Base-by-base conservation (phyloP, 352 stramenopile species). In the Globisporangium recalcitrans region DNA sequence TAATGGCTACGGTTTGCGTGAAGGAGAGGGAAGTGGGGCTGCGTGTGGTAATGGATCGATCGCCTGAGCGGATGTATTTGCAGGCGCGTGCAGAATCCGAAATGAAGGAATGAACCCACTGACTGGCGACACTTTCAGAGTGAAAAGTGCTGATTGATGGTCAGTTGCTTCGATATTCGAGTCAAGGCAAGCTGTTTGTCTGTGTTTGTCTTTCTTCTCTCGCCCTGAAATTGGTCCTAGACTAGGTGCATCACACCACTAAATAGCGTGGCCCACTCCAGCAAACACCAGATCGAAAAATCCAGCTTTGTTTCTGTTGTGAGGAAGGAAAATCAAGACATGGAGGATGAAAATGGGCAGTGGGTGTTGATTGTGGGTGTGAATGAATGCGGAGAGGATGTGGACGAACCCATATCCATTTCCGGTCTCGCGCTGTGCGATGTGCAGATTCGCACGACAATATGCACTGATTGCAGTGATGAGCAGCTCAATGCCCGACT, bases 1-100 rank as follows among this genome's bases (percentile, higher is more conserved):
- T 80, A n/a, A 46, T 46, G 38, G 38, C 38, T 46, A 46, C 38
- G 16, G 38, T 46, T 46, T 46, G 38, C n/a, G 14, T 16, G 10
- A 2, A 46, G 38, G 2, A 11, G 38, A 21, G 16, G 10, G 38
- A 46, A 21, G 13, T 34, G 58, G 9, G 38, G 38, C 3, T 11
- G 13, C 11, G 10, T 22, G 21, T 56, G n/a, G 24, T n/a, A 27
- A 60, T 26, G 46, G 4, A 21, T 27, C 24, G 9, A 31, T 7
- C 10, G 19, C 7, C 16, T 31, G 26, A n/a, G 49, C 7, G 49
- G 7, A 24, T 36, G 24, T 53, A 53, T 34, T 53, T 27, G 49
- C 49, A 55, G 49, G 16, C 34, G 34, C 34, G 22, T 27, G 47
- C 47, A 34, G 24, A 54, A 22, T 54, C 26, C 26, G 48, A 27